These are phyloP conservation scores for Podospora didyma DNA, from an alignment of 495 filamentous ascomycete species.

Conservation along the genomic window DNA sequence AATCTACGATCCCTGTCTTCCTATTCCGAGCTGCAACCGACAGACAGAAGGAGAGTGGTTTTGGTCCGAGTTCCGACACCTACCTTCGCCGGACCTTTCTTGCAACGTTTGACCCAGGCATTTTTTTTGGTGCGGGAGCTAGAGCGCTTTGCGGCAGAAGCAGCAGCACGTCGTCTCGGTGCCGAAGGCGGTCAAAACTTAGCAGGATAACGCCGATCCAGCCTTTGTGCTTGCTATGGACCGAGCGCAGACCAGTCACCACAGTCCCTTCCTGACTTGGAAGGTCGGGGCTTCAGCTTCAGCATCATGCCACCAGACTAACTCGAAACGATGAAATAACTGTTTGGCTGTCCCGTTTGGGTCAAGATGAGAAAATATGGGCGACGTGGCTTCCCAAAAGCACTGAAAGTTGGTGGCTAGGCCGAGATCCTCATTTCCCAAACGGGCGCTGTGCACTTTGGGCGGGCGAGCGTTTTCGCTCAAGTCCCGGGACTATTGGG, in stretches of 20 bases:
- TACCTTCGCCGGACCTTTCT: no score
- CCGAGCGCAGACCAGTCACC: not conserved
- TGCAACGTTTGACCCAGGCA: not conserved
- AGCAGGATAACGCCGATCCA: not conserved
- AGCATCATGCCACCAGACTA: no score
- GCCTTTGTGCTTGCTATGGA: not conserved
- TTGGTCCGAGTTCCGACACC: no score
- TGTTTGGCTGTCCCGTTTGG: not conserved
- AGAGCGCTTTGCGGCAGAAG: not conserved
- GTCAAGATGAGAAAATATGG: not conserved
- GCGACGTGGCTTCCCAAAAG: slow-evolving; percentile 5
- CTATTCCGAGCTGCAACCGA: not conserved
- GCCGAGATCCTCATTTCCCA: slow-evolving; percentile 6
- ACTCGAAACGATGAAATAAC: no score
- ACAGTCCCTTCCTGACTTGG: no score
- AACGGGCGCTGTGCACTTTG: slow-evolving; percentile 9
- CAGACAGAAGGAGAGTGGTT: no score
- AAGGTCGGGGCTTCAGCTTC: no score
- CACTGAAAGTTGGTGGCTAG: slow-evolving; percentile 1
- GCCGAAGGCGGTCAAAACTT: slow-evolving; percentile 1
- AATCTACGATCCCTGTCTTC: not conserved
- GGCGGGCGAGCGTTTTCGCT: slow-evolving; percentile 6
- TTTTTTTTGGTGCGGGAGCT: not conserved
- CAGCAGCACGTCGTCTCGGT: slow-evolving; percentile 7
- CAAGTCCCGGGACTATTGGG: slow-evolving; percentile 14